Evolutionary conservation across 1,284 basidiomycete genomes (phyloP).

Genomic region (Lentinula novae-zelandiae): DNA sequence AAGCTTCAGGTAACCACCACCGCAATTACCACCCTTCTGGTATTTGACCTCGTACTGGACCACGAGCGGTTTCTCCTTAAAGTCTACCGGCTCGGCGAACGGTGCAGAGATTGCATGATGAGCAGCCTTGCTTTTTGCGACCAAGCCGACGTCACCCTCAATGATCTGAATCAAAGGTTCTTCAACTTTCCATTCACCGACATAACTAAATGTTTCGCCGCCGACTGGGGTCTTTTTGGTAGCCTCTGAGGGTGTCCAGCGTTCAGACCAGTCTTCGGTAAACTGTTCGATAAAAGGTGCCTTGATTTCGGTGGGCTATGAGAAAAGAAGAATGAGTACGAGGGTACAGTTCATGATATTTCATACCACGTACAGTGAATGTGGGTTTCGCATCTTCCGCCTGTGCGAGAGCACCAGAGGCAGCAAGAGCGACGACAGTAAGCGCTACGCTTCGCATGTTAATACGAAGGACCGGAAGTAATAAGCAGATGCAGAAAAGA

Average conservation of each 20-base stretch:
- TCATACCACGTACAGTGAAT: slow-evolving; percentile 55
- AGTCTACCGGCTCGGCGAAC: slow-evolving; percentile 77
- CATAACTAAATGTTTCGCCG: slow-evolving; percentile 93
- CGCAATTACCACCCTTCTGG: slow-evolving; percentile 98
- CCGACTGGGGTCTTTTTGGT: slow-evolving; percentile 96
- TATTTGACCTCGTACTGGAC: slow-evolving; percentile 99
- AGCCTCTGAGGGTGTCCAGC: slow-evolving; percentile 96
- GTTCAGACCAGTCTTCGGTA: slow-evolving; percentile 83
- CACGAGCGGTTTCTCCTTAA: slow-evolving; percentile 86
- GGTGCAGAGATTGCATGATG: slow-evolving; percentile 98
- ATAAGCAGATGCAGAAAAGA: slow-evolving; percentile 32
- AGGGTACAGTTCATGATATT: neutral
- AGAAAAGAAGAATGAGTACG: slow-evolving; percentile 8
- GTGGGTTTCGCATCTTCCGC: slow-evolving; percentile 54
- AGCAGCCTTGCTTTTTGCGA: slow-evolving; percentile 89
- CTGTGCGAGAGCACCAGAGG: slow-evolving; percentile 56
- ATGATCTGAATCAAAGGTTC: slow-evolving; percentile 74
- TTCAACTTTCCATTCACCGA: slow-evolving; percentile 97
- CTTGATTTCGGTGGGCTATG: slow-evolving; percentile 75
- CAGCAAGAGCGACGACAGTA: slow-evolving; percentile 66
- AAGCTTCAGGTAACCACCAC: slow-evolving; percentile 98
- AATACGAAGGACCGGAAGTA: slow-evolving; percentile 62
- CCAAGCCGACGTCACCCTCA: slow-evolving; percentile 84
- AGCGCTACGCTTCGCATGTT: slow-evolving; percentile 81
- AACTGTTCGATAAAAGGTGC: slow-evolving; percentile 99